Base-by-base conservation (phyloP, 495 filamentous ascomycete genomes). In the Friedmanniomyces endolithicus region DNA sequence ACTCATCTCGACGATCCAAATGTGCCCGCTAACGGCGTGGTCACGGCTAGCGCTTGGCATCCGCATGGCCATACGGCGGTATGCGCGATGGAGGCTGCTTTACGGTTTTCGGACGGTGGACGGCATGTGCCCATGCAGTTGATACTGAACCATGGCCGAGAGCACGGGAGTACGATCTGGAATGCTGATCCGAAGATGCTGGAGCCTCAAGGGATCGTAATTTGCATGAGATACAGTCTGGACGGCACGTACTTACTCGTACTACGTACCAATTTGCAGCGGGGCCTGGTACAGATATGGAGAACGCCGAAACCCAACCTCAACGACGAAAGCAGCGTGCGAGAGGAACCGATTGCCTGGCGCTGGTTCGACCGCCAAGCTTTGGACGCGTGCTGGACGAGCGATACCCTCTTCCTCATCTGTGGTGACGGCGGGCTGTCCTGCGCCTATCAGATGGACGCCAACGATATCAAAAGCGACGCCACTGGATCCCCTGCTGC, bases 371-470 rank as follows among this genome's bases (percentile, higher is more conserved):
- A 65, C 1, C 48, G 31, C 8, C 47, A 50, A 8, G 53, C 66
- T 8, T 47, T 63, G 14, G 67, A 70, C 44, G 67, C 54, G 57
- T 56, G 54, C 41, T 56, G 54, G 54, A 41, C 27, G n/a, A 52
- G 52, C 27, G 63, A 65, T 2, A 46, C 53, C 0, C 23, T 25
- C 0, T 66, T 69, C 33, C 48, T 64, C 20, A 59, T 69, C 11
- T 61, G 58, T 40, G 66, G 66, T 14, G 44, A 48, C 11, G 39
- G 14, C 8, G 53, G 56, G 11, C n/a, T 67, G 14, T 47, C 63
- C 20, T 39, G 48, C 29, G 50, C 56, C 1, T 65, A 62, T 43
- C 52, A 61, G 11, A n/a, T 53, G 4, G 43, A 53, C 17, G 12
- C 37, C 3, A 16, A 6, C 17, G 16, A 41, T n/a, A n/a, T 35